Evolutionary conservation across 2,329 filamentous ascomycete species (phyloP).

Genomic region (Colletotrichum sp.): DNA sequence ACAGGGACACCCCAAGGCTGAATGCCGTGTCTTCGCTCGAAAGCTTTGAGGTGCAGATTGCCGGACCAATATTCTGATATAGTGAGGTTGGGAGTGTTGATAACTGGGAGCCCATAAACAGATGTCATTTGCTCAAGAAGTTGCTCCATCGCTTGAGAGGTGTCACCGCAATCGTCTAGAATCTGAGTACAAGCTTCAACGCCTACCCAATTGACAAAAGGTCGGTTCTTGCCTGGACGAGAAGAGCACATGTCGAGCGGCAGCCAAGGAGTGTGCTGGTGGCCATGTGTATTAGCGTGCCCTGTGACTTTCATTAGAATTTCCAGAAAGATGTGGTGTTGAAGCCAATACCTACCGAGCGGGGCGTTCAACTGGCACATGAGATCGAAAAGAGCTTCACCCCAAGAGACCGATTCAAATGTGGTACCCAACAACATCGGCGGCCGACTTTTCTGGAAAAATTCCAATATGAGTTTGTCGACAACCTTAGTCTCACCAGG

Average conservation of each 20-base stretch:
- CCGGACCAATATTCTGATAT: neutral
- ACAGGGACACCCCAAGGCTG: neutral
- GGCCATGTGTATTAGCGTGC: neutral
- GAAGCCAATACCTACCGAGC: neutral
- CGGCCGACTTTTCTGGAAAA: neutral
- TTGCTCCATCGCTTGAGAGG: neutral
- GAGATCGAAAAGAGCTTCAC: neutral
- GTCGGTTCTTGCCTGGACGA: neutral
- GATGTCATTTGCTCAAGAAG: neutral
- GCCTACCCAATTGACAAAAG: neutral
- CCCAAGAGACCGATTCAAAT: neutral
- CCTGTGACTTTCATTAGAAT: too few relatives aligned
- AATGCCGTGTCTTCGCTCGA: neutral
- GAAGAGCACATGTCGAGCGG: neutral
- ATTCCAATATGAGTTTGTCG: neutral
- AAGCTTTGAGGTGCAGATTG: neutral
- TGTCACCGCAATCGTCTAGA: neutral
- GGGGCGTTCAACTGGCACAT: neutral
- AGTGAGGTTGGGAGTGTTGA: neutral
- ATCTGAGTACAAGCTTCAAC: neutral
- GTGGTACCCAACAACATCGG: rapidly evolving
- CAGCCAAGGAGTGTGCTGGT: neutral
- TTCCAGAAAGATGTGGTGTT: too few relatives aligned
- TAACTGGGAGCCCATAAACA: neutral
- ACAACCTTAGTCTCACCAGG: neutral